Evolutionary conservation across 345 rosid genomes (phyloP).

Genomic region (Euclidium syriacum): DNA sequence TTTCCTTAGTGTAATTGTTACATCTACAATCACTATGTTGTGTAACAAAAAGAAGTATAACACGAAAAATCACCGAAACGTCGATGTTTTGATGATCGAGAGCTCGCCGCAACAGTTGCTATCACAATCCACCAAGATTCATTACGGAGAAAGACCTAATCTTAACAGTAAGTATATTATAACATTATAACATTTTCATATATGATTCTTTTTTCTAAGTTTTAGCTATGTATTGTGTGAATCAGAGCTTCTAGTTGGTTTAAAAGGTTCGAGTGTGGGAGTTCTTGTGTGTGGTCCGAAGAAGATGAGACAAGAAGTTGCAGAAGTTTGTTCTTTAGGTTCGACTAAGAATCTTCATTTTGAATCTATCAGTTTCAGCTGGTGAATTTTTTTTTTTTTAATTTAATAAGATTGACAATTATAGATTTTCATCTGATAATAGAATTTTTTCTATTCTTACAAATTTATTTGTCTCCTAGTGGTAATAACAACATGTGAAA

Average conservation of each 20-base stretch:
- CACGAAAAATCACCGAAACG: slow-evolving; percentile 28
- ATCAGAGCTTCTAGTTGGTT: slow-evolving; percentile 45
- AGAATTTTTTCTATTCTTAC: no score
- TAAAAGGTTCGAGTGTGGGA: slow-evolving; percentile 55
- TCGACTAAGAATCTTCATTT: slow-evolving; percentile 49
- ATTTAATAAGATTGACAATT: no score
- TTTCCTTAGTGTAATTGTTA: slow-evolving; percentile 41
- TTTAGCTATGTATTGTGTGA: not conserved
- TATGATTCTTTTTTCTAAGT: not conserved
- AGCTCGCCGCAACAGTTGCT: slow-evolving; percentile 54
- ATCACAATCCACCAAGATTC: slow-evolving; percentile 39
- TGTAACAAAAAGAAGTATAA: slow-evolving; percentile 50
- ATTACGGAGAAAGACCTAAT: slow-evolving; percentile 62
- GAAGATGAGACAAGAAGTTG: slow-evolving; percentile 67
- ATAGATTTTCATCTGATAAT: no score
- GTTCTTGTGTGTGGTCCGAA: slow-evolving; percentile 69
- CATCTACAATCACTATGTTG: slow-evolving; percentile 47
- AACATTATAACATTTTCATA: slow-evolving; percentile 10
- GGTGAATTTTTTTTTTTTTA: slow-evolving; percentile 42
- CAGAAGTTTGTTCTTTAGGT: slow-evolving; percentile 52
- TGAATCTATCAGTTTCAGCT: slow-evolving; percentile 74
- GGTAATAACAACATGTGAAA: no score
- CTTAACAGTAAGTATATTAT: slow-evolving; percentile 50
- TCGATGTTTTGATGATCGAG: slow-evolving; percentile 42
- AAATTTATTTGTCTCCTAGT: no score